Evolutionary conservation across 306 rosid genomes (phyloP).

Genomic region (Fragaria nilgerrensis): DNA sequence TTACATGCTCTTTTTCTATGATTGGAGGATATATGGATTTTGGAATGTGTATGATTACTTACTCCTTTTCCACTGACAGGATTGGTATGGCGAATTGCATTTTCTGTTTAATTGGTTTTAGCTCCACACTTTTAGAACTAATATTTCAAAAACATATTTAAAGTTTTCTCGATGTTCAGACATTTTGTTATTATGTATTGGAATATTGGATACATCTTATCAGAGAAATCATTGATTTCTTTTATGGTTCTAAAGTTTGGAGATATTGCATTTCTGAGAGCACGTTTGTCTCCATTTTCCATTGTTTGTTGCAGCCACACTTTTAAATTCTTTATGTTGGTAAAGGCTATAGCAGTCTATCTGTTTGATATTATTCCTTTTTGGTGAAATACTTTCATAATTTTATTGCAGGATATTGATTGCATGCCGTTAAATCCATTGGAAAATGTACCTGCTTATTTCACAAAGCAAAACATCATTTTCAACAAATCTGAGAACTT

Average conservation of each 20-base stretch:
- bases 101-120: not conserved
- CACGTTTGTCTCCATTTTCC: not conserved
- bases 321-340: not conserved
- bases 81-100: not conserved
- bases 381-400: constrained; percentile 14
- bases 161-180: not conserved
- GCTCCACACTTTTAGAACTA: not conserved
- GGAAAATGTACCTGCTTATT: constrained; percentile 73
- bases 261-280: not conserved
- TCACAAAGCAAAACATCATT: constrained; percentile 38
- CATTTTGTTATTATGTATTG: not conserved
- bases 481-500: constrained; percentile 45
- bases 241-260: not conserved
- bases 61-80: not conserved
- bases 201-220: not conserved
- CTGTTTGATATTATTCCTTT: constrained; percentile 8
- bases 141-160: not conserved
- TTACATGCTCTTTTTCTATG: not conserved
- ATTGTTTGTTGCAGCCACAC: not conserved
- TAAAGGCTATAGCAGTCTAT: not conserved
- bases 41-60: not conserved
- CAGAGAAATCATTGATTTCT: not conserved
- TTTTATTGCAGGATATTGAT: constrained; percentile 74
- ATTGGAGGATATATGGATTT: not conserved
- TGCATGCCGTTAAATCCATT: constrained; percentile 87